Base-by-base conservation (phyloP, 306 rosid genomes). In the Astragalus glycyphyllos region DNA sequence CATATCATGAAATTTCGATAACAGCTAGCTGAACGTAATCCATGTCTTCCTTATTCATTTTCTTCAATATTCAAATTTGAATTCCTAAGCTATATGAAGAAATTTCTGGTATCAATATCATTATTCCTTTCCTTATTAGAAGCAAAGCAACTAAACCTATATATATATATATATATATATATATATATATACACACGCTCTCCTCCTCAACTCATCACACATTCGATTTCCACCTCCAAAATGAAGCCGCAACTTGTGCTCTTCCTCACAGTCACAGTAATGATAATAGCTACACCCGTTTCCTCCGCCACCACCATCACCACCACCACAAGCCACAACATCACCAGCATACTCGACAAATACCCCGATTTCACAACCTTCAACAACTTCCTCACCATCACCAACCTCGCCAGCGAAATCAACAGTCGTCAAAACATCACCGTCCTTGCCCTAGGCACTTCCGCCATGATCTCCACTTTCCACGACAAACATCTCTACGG, bases 351-450 rank as follows among this genome's bases (percentile, higher is more conserved):
- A 0, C 95, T 94, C 0, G 97, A 83, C 62, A 55, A 79, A 7
- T 88, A 83, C 83, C 99, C 97, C 0, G 81, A 61, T 0, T 83
- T 87, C 80, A 87, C 97, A 63, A 86, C 96, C 83, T 94, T 87
- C 83, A 94, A 86, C 84, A 92, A 89, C 80, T 91, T 89, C 83
- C 99, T 94, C 71, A 46, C 91, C 57, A 11, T 73, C 77, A 94
- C 99, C 4, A 97, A 86, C 83, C 95, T 94, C 5, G 97, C 96
- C 49, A 86, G 65, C 11, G 99, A 94, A 60, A 89, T 94, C 74
- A 94, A 94, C 90, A 90, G 92, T 70, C 89, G 99, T 8, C 90
- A 80, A 38, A 94, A 97, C 76, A 94, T 94, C 63, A 94, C 99
- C 15, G 86, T 90, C 81, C 97, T 94, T 0, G 92, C 95, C 40